Base-by-base conservation (phyloP, 805 yeast genomes). In the Metschnikowia proteae region DNA sequence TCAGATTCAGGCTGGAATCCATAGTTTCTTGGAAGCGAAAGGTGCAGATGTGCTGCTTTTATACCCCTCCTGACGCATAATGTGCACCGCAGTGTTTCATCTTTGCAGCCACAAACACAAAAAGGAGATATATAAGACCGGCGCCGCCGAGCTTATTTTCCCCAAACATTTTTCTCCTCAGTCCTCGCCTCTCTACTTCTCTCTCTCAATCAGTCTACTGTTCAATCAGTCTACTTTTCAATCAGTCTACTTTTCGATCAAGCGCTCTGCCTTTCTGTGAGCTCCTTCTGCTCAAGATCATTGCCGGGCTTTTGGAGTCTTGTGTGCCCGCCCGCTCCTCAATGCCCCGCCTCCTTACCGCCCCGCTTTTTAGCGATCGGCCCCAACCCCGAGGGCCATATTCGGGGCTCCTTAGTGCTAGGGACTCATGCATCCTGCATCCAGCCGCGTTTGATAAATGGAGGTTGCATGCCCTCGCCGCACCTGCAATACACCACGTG, bases 51-150 rank as follows among this genome's bases (percentile, higher is more conserved):
- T 17, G 39, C 17, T 29, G 17, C 34, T 30, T 39, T 39, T 39
- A 39, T 39, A 29, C 33, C n/a, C 22, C 27, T 17, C 43, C 23
- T 40, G 43, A 31, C 35, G 43, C 36, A 40, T 30, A 36, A 7
- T 13, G 10, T 13, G 11, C 22, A n/a, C 33, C 34, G 27, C 29
- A 17, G 36, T n/a, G 43, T 31, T 40, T 40, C 43, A 39, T 11
- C n/a, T 40, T 31, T 23, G 43, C 28, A 39, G 43, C 43, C 43
- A 39, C 43, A 40, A 13, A 23, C 43, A 40, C 29, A 32, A 40
- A 40, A 8, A 22, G 23, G 9, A 23, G n/a, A 25, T 23, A 30
- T 30, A 40, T 30, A 40, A 30, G 32, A 6, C 7, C 28, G 36
- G 6, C 23, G 11, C 9, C n/a, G 11, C 17, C 29, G 6, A 27